Evolutionary conservation across 2,329 filamentous ascomycete species (phyloP), one percentile per base, ranked within the genome.

Genomic region (Phialocephala sp.): DNA sequence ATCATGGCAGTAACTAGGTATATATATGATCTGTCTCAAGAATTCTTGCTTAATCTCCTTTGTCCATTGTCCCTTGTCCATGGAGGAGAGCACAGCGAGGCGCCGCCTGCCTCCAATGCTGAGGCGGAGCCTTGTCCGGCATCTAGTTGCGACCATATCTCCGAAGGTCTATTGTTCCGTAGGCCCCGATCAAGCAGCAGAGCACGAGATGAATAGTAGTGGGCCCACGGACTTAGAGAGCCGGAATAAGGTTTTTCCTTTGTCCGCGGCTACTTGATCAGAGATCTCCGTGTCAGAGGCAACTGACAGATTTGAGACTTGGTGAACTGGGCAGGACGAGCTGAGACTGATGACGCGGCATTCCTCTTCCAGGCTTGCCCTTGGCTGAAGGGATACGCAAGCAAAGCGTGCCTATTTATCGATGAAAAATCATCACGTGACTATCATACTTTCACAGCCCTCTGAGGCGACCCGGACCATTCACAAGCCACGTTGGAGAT

Each of bases 221-320:
- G 39, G 9, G 39, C 11, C 4, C 4, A 18, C 39, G 39, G 39
- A 41, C 18, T 4, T 41, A 41, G 9, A 12, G 43, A 22, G 2
- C 20, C 43, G 43, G 43, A 47, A 47, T 22, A 22, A 47, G 18
- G 43, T 47, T 47, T 47, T 47, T 47, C 43, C 43, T 47, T n/a
- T 15, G 18, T 47, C 43, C 43, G 43, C 27, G 27, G 27, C 27
- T 32, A 32, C 27, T 3, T 32, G 27, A 32, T 32, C 3, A 32
- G 27, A 32, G 27, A 32, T 32, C 27, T 32, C 27, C 27, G 3
- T 32, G 6, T 32, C 27, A 32, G 27, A 32, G 3, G 27, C 27
- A 32, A 32, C 27, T 32, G 27, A 32, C 6, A 32, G 27, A 32
- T 32, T 32, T 32, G 27, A 32, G 27, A 32, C 27, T 32, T 32